phyloP scores from a whole-genome alignment of 805 yeast species.

The Candida xiaguanensis region DNA sequence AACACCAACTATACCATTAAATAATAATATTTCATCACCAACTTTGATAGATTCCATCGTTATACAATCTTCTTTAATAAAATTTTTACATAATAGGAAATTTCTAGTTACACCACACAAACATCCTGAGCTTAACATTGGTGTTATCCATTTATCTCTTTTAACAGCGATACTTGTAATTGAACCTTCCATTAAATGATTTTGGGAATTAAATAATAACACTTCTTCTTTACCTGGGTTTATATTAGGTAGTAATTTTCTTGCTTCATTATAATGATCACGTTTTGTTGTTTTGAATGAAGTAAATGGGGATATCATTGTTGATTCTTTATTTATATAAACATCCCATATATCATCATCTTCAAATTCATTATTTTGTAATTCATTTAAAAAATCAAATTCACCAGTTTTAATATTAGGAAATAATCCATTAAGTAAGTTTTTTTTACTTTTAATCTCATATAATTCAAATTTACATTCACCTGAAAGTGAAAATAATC shows the following conservation, averaged over 20 bases:
- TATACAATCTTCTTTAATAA: slow-evolving; percentile 52
- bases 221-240: slow-evolving; percentile 61
- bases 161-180: slow-evolving; percentile 74
- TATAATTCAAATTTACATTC: slow-evolving; percentile 29
- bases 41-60: slow-evolving; percentile 40
- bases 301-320: slow-evolving; percentile 67
- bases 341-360: slow-evolving; percentile 47
- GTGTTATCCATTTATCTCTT: slow-evolving; percentile 69
- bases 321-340: slow-evolving; percentile 53
- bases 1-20: slow-evolving; percentile 84
- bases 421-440: slow-evolving; percentile 29
- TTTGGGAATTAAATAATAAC: slow-evolving; percentile 51
- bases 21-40: slow-evolving; percentile 71
- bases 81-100: slow-evolving; percentile 51
- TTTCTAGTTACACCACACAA: slow-evolving; percentile 80
- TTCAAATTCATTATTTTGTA: slow-evolving; percentile 7
- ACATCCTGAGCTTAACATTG: slow-evolving; percentile 74
- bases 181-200: slow-evolving; percentile 73
- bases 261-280: slow-evolving; percentile 56
- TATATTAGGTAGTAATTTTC: slow-evolving; percentile 45
- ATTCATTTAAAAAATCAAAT: slow-evolving; percentile 1
- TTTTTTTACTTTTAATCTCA: slow-evolving; percentile 19
- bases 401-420: background rate
- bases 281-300: slow-evolving; percentile 85
- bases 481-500: slow-evolving; percentile 28